phyloP scores from a whole-genome alignment of 768 basidiomycete species.

The Rhizopogon vulgaris region DNA sequence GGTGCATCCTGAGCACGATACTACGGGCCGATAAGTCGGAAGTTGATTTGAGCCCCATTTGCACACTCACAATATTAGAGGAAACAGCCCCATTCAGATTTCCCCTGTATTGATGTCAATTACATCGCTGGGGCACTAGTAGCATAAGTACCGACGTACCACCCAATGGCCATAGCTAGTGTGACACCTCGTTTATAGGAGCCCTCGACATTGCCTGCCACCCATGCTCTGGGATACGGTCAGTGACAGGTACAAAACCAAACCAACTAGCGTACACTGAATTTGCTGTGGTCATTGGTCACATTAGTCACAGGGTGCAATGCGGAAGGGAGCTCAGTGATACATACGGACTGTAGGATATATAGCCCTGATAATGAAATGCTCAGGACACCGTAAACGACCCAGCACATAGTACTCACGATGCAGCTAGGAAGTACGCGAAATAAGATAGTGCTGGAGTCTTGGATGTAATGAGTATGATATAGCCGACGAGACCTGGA shows the following conservation, averaged over 20 bases:
- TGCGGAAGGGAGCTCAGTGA: background rate
- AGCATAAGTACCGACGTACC: constrained; percentile 12
- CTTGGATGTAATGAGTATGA: constrained; percentile 56
- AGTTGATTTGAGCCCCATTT: background rate
- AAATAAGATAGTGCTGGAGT: constrained; percentile 66
- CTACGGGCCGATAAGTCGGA: constrained; percentile 24
- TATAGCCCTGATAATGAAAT: constrained; percentile 28
- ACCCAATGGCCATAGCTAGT: constrained; percentile 66
- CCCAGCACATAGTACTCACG: constrained; percentile 36
- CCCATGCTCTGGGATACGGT: constrained; percentile 34
- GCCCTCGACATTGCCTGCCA: constrained; percentile 67
- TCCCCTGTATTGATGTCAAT: constrained; percentile 27
- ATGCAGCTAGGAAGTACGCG: constrained; percentile 63
- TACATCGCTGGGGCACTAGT: constrained; percentile 15
- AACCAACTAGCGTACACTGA: constrained; percentile 38
- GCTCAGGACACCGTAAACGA: background rate
- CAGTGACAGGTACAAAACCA: background rate
- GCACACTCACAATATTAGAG: constrained; percentile 51
- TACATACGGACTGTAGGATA: constrained; percentile 42
- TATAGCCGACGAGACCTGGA: constrained; percentile 51
- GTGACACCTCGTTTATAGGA: constrained; percentile 68
- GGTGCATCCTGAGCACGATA: constrained; percentile 61
- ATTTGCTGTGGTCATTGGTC: constrained; percentile 27
- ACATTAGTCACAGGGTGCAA: background rate
- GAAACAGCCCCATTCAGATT: constrained; percentile 67